Base-by-base conservation (phyloP, 179 eudicot species). In the Vitellaria paradoxa region DNA sequence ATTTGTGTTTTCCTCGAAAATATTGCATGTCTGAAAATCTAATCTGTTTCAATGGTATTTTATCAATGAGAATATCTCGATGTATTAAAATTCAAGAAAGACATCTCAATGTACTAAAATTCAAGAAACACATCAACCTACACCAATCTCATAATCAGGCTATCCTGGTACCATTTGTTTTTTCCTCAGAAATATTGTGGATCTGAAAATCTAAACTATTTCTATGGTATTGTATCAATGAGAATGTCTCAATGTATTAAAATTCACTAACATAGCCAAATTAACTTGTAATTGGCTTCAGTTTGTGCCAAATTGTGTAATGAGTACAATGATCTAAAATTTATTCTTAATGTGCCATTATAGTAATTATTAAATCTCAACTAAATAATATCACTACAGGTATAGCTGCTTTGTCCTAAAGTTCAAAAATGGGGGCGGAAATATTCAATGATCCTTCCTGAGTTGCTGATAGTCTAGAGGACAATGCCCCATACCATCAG, bases 191-290 rank as follows among this genome's bases (percentile, higher is more conserved):
- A 17, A 71, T 12, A 30, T 55, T 17, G 26, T 52, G 7, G 5
- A 13, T 55, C 47, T 50, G 21, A 3, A 11, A 14, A 12, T 5
- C n/a, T 46, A 18, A 15, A 72, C 52, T 57, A 52, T 40, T 40
- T 40, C 5, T 40, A 57, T 49, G n/a, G 37, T 56, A 9, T 46
- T 20, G 30, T 30, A 72, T 10, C 47, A 55, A 59, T 17, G 30
- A 72, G 26, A 72, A 40, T 37, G 65, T 72, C 30, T 72, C 65
- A 18, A 20, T 30, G 47, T 37, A 73, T 37, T 14, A 42, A 68
- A 55, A 26, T 42, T 42, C 15, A 45, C 55, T 57, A 53, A 45
- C 40, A 68, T 11, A 77, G 67, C 53, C 53, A 23, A 71, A 21
- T 40, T 65, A 57, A 57, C 75, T 21, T 9, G 10, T 57, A 57